Evolutionary conservation across 1,284 basidiomycete species (phyloP), one percentile per base, ranked within the genome.

Genomic region (Apiotrichum siamense): DNA sequence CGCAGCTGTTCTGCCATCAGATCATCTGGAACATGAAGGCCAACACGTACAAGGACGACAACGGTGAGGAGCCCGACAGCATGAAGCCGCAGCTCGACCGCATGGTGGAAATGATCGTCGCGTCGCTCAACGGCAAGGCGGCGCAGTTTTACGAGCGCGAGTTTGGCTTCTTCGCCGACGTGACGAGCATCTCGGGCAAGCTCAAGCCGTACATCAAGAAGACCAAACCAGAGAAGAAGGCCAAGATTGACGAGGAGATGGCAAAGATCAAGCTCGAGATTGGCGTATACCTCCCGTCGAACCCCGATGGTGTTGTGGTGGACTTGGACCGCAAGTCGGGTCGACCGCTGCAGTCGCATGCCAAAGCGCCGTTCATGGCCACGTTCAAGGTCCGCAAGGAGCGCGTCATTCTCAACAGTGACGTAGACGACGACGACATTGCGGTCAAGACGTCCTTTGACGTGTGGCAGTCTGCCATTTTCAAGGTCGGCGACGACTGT

Each of bases 21-120:
- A 98, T 98, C 58, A 91, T 99, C 59, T 99, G 96, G 96, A 99
- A 98, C 73, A 98, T 98, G 96, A 96, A 96, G 67, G 96, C 96
- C 5, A 99, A 99, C 70, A 90, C 86, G 57, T 97, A 85, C 74
- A 90, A 87, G 64, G 96, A 94, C 65, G 96, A 98, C 64, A 71
- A 80, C 86, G 57, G 90, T 89, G 63, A 57, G 84, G 59, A 65
- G 48, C 60, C 64, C 7, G 96, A 99, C 75, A 79, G 90, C 1
- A 86, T 98, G 84, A 99, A 98, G 75, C 93, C 94, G 0, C 78
- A 81, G 26, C 79, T 98, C n/a, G 96, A 99, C 64, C 76, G 78
- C 12, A 88, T 97, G 83, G 88, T 83, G 7, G 80, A 84, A 44
- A 77, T 82, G 59, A 88, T 98, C 10, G 89, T 97, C 5, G 77